Conservation (phyloP, 345 rosid genomes). For the Lenwebbia sp. region DNA sequence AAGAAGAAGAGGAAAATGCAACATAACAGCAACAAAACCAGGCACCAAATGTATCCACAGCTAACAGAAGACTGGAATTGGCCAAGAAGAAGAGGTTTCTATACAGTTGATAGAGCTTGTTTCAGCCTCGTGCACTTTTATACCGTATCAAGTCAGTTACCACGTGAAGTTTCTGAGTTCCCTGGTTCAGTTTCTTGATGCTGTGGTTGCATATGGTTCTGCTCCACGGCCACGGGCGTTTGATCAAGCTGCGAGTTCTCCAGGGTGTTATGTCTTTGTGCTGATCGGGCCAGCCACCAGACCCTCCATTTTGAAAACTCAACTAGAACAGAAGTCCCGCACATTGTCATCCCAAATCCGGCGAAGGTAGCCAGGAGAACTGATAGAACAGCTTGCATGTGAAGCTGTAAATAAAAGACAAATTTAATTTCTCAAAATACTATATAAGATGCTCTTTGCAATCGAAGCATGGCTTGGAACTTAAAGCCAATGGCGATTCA, state of each 20-base stretch:
- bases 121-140: not conserved
- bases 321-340: slow-evolving; percentile 30
- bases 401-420: slow-evolving; percentile 31
- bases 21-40: not conserved
- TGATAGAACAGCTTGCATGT: slow-evolving; percentile 50
- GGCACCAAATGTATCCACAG: not conserved
- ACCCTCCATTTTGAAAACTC: slow-evolving; percentile 36
- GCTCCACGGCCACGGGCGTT: not conserved
- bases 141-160: not conserved
- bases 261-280: slow-evolving; percentile 10
- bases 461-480: not conserved
- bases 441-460: not conserved
- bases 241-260: slow-evolving; percentile 11
- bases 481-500: not conserved
- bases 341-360: slow-evolving; percentile 76
- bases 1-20: not conserved
- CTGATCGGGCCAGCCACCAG: slow-evolving; percentile 4
- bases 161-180: not conserved
- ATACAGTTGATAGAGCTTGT: not conserved
- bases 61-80: not conserved
- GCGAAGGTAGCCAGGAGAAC: slow-evolving; percentile 64
- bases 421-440: not conserved
- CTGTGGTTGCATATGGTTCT: not conserved
- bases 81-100: not conserved
- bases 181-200: not conserved